Conservation (phyloP, 177 flowering plant genomes). For the Vitis hybrid region DNA sequence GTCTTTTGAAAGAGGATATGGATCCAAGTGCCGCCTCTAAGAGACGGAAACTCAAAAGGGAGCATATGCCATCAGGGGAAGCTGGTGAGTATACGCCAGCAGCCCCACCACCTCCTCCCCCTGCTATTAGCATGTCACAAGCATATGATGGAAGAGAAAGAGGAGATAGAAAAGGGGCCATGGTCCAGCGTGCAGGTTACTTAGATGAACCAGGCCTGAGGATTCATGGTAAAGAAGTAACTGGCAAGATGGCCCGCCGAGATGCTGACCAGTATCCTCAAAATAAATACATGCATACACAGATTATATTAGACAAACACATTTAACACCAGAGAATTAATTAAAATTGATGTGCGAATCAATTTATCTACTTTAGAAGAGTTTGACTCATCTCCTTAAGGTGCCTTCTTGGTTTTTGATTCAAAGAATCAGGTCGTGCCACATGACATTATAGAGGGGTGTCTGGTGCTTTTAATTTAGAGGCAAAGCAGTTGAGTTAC, state of each 20-base stretch:
- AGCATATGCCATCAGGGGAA: constrained; percentile 60
- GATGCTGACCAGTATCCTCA: constrained; percentile 93
- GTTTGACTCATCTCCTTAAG: too few relatives aligned
- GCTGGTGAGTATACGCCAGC: constrained; percentile 70
- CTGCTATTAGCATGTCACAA: constrained; percentile 49
- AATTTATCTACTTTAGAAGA: too few relatives aligned
- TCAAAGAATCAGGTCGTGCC: too few relatives aligned
- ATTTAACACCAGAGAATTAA: too few relatives aligned
- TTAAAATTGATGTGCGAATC: too few relatives aligned
- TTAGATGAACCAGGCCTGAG: constrained; percentile 68
- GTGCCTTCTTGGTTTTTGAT: too few relatives aligned
- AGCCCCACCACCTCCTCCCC: constrained; percentile 49
- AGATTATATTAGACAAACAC: too few relatives aligned
- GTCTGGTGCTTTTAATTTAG: too few relatives aligned
- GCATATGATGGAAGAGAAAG: constrained; percentile 86
- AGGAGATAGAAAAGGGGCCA: constrained; percentile 67
- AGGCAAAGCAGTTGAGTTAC: too few relatives aligned
- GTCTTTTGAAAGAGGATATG: constrained; percentile 67
- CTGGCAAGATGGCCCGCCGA: constrained; percentile 71
- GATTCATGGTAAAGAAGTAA: constrained; percentile 75
- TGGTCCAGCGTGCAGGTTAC: constrained; percentile 68
- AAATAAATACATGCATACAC: not conserved
- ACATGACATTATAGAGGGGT: too few relatives aligned
- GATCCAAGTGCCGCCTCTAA: constrained; percentile 76
- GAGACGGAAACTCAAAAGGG: constrained; percentile 89